Evolutionary conservation across 1,284 basidiomycete genomes (phyloP).

Genomic region (Inonotus hispidus): DNA sequence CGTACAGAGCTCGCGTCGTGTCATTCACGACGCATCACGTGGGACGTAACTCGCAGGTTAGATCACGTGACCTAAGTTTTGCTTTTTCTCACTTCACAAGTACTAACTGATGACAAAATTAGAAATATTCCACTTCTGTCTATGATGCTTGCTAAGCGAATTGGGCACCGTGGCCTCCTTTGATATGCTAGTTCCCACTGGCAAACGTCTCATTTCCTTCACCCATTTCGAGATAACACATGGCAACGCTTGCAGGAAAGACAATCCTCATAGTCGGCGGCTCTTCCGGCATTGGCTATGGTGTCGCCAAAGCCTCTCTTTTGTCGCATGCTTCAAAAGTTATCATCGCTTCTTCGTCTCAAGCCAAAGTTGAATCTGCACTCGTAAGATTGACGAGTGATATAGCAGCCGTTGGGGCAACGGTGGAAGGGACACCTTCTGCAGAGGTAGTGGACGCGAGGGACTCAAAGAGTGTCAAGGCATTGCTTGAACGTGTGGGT

Average conservation of each 20-base stretch:
- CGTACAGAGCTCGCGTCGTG: too few relatives aligned
- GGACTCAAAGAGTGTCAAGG: constrained; percentile 11
- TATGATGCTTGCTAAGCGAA: not conserved
- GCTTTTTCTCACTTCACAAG: too few relatives aligned
- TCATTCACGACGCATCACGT: too few relatives aligned
- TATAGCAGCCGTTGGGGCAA: not conserved
- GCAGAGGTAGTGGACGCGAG: constrained; percentile 19
- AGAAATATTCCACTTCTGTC: too few relatives aligned
- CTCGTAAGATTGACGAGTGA: constrained; percentile 7
- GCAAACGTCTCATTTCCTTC: not conserved
- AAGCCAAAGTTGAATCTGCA: constrained; percentile 6
- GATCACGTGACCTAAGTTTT: too few relatives aligned
- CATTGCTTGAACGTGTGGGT: constrained; percentile 18
- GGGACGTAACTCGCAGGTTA: too few relatives aligned
- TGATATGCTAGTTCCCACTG: not conserved
- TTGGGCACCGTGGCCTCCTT: not conserved
- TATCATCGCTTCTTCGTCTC: constrained; percentile 16
- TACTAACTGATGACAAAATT: too few relatives aligned
- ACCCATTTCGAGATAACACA: not conserved
- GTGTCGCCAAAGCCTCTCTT: constrained; percentile 15
- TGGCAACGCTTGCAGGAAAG: constrained; percentile 9
- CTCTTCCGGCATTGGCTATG: constrained; percentile 18
- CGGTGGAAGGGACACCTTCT: constrained; percentile 8
- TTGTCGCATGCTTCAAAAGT: constrained; percentile 11
- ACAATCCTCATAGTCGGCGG: constrained; percentile 15